Base-by-base conservation (phyloP, 1,284 basidiomycete species). In the Fomitopsis betulina region DNA sequence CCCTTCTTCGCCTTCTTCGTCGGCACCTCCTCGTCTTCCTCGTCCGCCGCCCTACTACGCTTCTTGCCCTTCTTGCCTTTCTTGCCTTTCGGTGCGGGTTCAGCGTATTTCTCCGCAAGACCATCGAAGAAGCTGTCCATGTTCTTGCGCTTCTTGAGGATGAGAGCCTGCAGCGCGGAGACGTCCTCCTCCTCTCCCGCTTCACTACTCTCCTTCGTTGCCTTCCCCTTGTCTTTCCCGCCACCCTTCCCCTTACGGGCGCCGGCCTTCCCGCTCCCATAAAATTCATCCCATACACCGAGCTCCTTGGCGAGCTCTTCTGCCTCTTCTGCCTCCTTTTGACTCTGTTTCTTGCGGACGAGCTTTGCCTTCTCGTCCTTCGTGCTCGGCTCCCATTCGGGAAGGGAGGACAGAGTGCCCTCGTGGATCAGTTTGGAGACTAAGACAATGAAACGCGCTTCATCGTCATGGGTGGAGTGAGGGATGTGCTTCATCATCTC, bases 271-370 rank as follows among this genome's bases (percentile, higher is more conserved):
- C 90, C 93, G 60, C 76, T 84, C 1, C 93, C 94, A 69, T 92
- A 97, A 67, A 98, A 96, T 70, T 97, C 94, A 59, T 97, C 94
- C 89, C 93, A 95, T 8, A 97, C 91, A 12, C 94, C 95, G 17
- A 98, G 75, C 65, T 95, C 93, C 66, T 87, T 92, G 0, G 95
- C 94, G 23, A 89, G 74, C 49, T 84, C 78, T 70, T 97, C 95
- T 1, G 95, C 95, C 67, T 96, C 93, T 54, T 77, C 76, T 0
- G 93, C 92, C 72, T 96, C 93, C 69, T 86, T 87, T 62, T 85
- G 80, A 1, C 87, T 83, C 66, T 86, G 83, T 71, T 90, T 91
- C 74, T 81, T 80, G 49, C 94, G 82, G 25, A 86, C 82, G 60
- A 87, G 79, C 61, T 81, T 84, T 2, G 87, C 86, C 70, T 90